Evolutionary conservation across 176 grass and related monocot genomes (phyloP).

Genomic region (Cenchrus americanus): DNA sequence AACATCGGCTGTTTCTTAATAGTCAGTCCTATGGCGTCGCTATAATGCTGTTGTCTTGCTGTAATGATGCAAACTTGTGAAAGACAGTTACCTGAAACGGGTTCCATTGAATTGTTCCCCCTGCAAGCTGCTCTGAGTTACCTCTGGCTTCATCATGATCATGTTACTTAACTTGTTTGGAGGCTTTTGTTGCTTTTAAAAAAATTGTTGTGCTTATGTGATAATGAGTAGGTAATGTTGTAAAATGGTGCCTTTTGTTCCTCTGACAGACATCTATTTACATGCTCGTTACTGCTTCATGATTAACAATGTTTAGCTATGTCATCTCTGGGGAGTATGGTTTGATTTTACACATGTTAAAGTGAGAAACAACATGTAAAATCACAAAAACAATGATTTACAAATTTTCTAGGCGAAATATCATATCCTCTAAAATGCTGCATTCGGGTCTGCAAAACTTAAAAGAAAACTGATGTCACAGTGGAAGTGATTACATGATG

Average conservation of each 20-base stretch:
- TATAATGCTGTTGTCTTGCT: constrained; percentile 4
- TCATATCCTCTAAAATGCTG: no score
- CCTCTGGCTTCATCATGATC: not conserved
- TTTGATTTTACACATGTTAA: no score
- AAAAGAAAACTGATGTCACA: not conserved
- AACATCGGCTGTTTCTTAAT: not conserved
- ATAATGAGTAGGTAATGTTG: not conserved
- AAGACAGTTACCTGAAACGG: constrained; percentile 5
- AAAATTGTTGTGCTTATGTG: constrained; percentile 15
- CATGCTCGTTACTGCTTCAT: constrained; percentile 13
- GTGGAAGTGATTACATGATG: not conserved
- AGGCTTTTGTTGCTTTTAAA: constrained; percentile 4
- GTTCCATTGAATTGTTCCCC: not conserved
- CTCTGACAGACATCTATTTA: not conserved
- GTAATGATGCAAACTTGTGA: constrained; percentile 22
- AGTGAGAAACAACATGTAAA: no score
- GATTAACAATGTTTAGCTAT: constrained; percentile 17
- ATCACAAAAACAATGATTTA: no score
- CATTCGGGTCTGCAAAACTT: no score
- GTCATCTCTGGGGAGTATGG: no score
- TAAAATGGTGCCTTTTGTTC: no score
- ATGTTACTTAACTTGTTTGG: not conserved
- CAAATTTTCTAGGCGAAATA: no score
- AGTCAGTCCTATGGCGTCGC: not conserved
- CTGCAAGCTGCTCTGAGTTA: constrained; percentile 24